phyloP scores from a whole-genome alignment of 2,329 filamentous ascomycete genomes.

The Hypoxylon sp. region DNA sequence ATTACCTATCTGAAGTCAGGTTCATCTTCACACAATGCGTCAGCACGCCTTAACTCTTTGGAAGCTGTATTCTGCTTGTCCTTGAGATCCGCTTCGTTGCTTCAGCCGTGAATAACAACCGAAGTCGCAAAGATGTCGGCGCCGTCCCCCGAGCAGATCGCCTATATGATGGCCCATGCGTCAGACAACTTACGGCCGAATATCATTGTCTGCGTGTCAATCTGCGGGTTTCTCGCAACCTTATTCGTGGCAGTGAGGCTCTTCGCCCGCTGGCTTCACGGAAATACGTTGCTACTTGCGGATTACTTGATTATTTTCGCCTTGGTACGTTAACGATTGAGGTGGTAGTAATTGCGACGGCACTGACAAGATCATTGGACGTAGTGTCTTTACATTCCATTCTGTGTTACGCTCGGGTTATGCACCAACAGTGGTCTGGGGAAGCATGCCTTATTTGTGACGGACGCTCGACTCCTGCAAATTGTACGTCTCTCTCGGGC shows the following conservation, averaged over 20 bases:
- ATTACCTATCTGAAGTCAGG: background rate
- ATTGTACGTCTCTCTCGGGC: slow-evolving; percentile 21
- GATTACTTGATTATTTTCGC: slow-evolving; percentile 24
- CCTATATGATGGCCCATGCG: slow-evolving; percentile 34
- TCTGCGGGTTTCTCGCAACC: slow-evolving; percentile 23
- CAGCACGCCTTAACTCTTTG: slow-evolving; percentile 3
- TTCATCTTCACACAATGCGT: background rate
- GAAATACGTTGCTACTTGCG: slow-evolving; percentile 10
- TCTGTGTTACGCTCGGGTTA: slow-evolving; percentile 12
- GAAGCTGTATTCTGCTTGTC: background rate
- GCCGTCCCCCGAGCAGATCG: slow-evolving; percentile 19
- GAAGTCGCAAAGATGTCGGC: slow-evolving; percentile 8
- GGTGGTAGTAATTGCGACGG: background rate
- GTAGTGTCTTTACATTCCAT: slow-evolving; percentile 20
- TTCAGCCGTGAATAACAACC: background rate
- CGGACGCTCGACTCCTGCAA: slow-evolving; percentile 28
- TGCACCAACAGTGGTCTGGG: slow-evolving; percentile 24
- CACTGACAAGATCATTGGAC: slow-evolving; percentile 11
- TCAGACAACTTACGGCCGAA: slow-evolving; percentile 19
- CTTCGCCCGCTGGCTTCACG: slow-evolving; percentile 21
- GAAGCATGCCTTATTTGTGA: slow-evolving; percentile 29
- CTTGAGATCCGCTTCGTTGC: background rate
- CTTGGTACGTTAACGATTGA: slow-evolving; percentile 6
- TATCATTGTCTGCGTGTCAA: slow-evolving; percentile 28
- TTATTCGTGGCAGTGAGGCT: slow-evolving; percentile 21